A percentile compares a stretch with the other conserved stretches of the same genome.
Evolutionary conservation across 768 basidiomycete species (phyloP).

Genomic region (Boletus rubroflammeus): DNA sequence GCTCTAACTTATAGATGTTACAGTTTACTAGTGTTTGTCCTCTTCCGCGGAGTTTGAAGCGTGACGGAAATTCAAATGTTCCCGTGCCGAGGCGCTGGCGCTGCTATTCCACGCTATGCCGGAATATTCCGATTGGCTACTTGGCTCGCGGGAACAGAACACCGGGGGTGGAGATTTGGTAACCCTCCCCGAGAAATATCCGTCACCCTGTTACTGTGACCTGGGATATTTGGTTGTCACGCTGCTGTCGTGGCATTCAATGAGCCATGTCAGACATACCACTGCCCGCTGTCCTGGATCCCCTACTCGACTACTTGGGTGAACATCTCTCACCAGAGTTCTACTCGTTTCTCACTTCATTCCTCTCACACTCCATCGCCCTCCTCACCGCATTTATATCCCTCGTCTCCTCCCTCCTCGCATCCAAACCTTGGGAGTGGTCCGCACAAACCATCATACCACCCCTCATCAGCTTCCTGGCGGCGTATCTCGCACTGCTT

Average conservation of each 20-base stretch:
- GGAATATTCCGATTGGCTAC: constrained; percentile 29
- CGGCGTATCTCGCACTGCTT: constrained; percentile 72
- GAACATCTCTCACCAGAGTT: constrained; percentile 54
- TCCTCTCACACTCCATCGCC: constrained; percentile 51
- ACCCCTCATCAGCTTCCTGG: constrained; percentile 67
- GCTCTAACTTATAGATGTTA: constrained; percentile 31
- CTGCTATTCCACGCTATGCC: constrained; percentile 8
- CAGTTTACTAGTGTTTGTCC: constrained; percentile 27
- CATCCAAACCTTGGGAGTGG: constrained; percentile 57
- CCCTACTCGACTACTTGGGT: constrained; percentile 51
- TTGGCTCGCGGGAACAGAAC: background rate
- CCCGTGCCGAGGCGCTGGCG: constrained; percentile 17
- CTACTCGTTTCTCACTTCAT: constrained; percentile 47
- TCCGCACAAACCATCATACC: constrained; percentile 65
- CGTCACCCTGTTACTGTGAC: constrained; percentile 16
- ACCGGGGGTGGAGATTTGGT: constrained; percentile 9
- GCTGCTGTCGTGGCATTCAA: constrained; percentile 21
- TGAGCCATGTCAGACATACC: constrained; percentile 30
- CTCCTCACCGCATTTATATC: constrained; percentile 47
- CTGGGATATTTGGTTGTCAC: constrained; percentile 14
- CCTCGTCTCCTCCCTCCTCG: constrained; percentile 45
- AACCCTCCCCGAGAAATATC: constrained; percentile 1
- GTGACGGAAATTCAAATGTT: constrained; percentile 16
- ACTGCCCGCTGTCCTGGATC: constrained; percentile 50
- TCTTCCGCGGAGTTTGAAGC: constrained; percentile 21